Evolutionary conservation across 306 rosid genomes (phyloP).

Genomic region (Pueraria montana): DNA sequence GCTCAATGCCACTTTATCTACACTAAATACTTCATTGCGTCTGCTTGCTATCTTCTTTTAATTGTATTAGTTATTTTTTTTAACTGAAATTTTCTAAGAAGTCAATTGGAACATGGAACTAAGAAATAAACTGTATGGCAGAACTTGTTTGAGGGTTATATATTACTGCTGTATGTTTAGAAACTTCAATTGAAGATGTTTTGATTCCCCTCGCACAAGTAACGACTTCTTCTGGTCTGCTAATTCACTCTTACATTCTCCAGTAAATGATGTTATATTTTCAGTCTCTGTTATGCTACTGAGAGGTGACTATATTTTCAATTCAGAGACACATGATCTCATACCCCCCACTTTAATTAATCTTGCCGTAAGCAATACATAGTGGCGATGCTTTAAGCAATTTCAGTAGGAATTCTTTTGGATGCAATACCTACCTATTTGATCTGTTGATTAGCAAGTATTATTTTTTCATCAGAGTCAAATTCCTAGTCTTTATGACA

Average conservation of each 20-base stretch:
- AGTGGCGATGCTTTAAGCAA: not conserved
- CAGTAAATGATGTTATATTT: too few relatives aligned
- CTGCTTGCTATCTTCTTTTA: not conserved
- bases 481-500: not conserved
- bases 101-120: not conserved
- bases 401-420: not conserved
- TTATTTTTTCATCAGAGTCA: not conserved
- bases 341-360: not conserved
- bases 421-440: not conserved
- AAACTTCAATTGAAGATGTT: not conserved
- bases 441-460: not conserved
- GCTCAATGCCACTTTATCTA: not conserved
- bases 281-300: not conserved
- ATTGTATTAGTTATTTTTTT: not conserved
- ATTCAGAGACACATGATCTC: not conserved
- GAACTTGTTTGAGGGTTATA: not conserved
- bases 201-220: not conserved
- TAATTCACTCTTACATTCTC: too few relatives aligned
- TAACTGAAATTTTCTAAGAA: not conserved
- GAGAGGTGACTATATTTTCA: not conserved
- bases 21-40: not conserved
- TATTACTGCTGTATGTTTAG: not conserved
- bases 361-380: not conserved
- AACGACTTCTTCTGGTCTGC: not conserved
- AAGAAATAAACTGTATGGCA: not conserved